Base-by-base conservation (phyloP, 164 flowering plant species). In the Umbellularia californica region DNA sequence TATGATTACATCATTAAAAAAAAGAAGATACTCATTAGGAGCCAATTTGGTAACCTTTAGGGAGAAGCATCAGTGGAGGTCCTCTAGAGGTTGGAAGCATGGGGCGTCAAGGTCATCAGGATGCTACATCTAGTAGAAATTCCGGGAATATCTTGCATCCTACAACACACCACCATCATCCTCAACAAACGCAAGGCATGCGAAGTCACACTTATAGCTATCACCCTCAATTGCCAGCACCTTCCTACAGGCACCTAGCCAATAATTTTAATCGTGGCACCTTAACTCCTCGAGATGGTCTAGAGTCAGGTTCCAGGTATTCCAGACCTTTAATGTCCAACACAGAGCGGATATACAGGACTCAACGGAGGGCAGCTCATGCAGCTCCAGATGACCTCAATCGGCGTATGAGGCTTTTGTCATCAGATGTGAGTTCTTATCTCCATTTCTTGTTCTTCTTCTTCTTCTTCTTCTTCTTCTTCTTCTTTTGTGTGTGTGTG, bases 351-450 rank as follows among this genome's bases (percentile, higher is more conserved):
- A 79, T 85, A 4, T 84, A 83, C 75, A 81, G 83, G 52, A 81
- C 89, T 73, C 84, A 82, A 11, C 75, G 77, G 28, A 85, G 87
- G 65, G 72, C 70, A 22, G 76, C 81, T 75, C 91, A 87, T 58
- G 50, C 82, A 70, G 76, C 82, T 68, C 70, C 77, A 24, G 87
- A 87, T 74, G 84, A 80, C 35, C 85, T 72, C 22, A 81, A 77
- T 69, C 72, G 75, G 60, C 84, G 80, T 69, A 72, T 90, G 80
- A 89, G 91, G 79, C 72, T 85, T 72, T 75, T 91, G 1, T 88
- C 88, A 2, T 82, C 78, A 72, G 92, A 90, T 80, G 98, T 93
- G 88, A 79, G 72, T 41, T 55, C 72, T 25, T 50, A 65, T 66
- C 35, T 13, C 27, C 58, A 7, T 41, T 41, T 41, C 47, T 9